Evolutionary conservation across 2,329 filamentous ascomycete species (phyloP), one percentile per base, ranked within the genome.

Genomic region (Neofusicoccum ribis): DNA sequence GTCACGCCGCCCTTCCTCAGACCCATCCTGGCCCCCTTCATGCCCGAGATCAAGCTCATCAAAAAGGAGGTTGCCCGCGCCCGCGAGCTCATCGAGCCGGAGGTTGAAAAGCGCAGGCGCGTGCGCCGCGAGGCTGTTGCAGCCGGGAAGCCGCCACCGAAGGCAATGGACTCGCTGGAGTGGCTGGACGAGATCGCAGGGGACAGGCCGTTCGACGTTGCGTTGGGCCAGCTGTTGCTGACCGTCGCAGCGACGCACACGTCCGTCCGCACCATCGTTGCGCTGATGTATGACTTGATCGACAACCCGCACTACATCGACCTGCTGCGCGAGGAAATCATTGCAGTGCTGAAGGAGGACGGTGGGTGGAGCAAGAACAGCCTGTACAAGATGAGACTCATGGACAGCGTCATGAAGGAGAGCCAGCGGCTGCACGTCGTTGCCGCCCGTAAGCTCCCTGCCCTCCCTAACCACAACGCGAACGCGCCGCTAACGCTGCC

Each of bases 351-450:
- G 9, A 56, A 60, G 12, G 67, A 69, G 52, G 66, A 72, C 37
- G 71, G 73, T 15, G 50, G 50, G n/a, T 74, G 70, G 72, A 70
- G 66, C 34, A 76, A 74, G 67, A 65, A 67, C 11, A 66, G 70
- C 2, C 65, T 76, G 17, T 71, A 70, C 27, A 70, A 75, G 58
- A 66, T 76, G 15, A 70, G 70, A 15, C 66, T 76, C n/a, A 67
- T 77, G 52, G 75, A 77, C 66, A 74, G 72, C 66, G 69, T 74
- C 54, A 68, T 77, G 64, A 76, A 76, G 65, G 75, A 77, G 63
- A 69, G 68, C 3, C 73, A 76, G 66, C 65, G 75, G 44, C 47
- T 52, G 31, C 50, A 52, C 50, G 50, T 52, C 34, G 50, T 52
- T 20, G 50, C 50, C 8, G 50, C 50, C 15, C 50, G 50, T 52